Base-by-base conservation (phyloP, 2,329 filamentous ascomycete genomes). In the Verticillium longisporum region DNA sequence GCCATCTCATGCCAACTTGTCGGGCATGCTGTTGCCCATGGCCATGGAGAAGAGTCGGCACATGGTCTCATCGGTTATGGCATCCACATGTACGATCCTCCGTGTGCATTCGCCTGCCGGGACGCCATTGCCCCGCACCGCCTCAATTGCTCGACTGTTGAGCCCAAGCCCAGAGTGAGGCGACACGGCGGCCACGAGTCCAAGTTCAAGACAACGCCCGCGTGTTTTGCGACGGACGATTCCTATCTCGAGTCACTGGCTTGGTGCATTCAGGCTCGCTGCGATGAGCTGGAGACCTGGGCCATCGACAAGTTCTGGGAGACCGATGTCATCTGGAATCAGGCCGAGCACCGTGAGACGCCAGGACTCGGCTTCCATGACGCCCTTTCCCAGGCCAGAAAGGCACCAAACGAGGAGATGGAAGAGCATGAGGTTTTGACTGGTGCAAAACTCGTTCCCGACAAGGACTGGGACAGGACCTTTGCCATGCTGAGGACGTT, bases 21-120 rank as follows among this genome's bases (percentile, higher is more conserved):
- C 18, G 18, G 15, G 15, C 45, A 50, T 4, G 11, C 15, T 10
- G 11, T 18, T 3, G 56, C 56, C 9, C 56, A 58, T 26, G 56
- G 56, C 26, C 13, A 38, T 31, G 56, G 37, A 11, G n/a, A 45
- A 4, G 31, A 41, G 26, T n/a, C 56, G 13, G 37, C 34, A 9
- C 56, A 21, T 18, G 63, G 63, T 18, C 60, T 65, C 33, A 63
- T 65, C 50, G 63, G 63, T 26, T 61, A 59, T 56, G 62, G 61
- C 60, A 60, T 61, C 33, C 58, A 11, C 1, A 59, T 64, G 31
- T 64, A 64, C 56, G 38, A 56, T 15, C 70, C 71, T 3, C 64
- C 66, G 13, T 74, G 72, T 55, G 68, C 72, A 13, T 73, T 68
- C 55, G 65, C 68, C 14, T 72, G 71, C 56, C 65, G 65, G 2